Evolutionary conservation across 768 basidiomycete genomes (phyloP).

Genomic region (Russula vinacea): DNA sequence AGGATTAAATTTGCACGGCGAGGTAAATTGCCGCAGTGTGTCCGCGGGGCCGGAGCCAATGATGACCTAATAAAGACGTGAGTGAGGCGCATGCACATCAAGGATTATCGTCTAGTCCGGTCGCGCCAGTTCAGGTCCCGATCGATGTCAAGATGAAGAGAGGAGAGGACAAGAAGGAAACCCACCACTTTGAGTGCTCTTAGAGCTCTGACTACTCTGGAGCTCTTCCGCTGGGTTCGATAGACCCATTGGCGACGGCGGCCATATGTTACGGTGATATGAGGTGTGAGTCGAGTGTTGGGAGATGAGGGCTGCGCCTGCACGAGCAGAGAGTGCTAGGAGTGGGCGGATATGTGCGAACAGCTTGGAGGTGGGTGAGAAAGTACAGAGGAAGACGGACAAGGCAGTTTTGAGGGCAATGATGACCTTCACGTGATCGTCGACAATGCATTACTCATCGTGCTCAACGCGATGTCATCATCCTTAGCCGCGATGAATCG

Average conservation of each 20-base stretch:
- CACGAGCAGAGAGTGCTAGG: conserved; percentile 14
- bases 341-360: conserved; percentile 1
- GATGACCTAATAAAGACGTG: conserved; percentile 56
- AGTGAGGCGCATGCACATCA: conserved; percentile 10
- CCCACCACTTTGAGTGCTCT: conserved; percentile 73
- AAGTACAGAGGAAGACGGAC: neutral
- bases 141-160: neutral
- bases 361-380: conserved; percentile 11
- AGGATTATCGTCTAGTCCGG: neutral
- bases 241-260: conserved; percentile 7
- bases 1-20: conserved; percentile 94
- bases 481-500: neutral
- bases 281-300: conserved; percentile 9
- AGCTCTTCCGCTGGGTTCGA: neutral
- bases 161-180: conserved; percentile 19
- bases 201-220: conserved; percentile 45
- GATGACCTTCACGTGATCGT: neutral
- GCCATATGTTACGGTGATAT: conserved; percentile 14
- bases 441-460: neutral
- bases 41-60: conserved; percentile 94
- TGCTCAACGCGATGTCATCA: neutral
- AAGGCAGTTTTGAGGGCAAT: neutral
- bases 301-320: conserved; percentile 9
- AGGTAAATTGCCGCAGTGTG: conserved; percentile 97
- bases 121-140: neutral